A percentile compares a stretch with the other conserved stretches of the same genome.
These are phyloP conservation scores for Marasmius tenuissimus DNA, from an alignment of 1,284 basidiomycete genomes.

Conservation along the genomic window DNA sequence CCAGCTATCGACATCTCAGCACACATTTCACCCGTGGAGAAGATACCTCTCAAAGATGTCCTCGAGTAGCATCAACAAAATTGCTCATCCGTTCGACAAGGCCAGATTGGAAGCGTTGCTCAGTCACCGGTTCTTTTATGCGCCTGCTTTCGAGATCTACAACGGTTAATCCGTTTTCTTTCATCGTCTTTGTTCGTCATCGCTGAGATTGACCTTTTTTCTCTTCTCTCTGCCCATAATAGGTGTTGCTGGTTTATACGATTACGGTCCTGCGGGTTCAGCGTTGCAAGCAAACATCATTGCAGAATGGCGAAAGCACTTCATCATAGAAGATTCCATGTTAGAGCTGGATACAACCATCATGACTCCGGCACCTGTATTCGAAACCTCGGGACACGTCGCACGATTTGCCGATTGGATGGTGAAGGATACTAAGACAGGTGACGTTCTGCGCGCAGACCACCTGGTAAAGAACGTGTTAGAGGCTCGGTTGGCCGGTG, in stretches of 20 bases:
- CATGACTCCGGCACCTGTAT: slow-evolving; percentile 94
- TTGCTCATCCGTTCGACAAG: slow-evolving; percentile 90
- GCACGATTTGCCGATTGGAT: slow-evolving; percentile 99
- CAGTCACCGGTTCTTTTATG: slow-evolving; percentile 95
- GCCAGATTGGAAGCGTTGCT: slow-evolving; percentile 83
- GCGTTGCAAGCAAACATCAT: slow-evolving; percentile 97
- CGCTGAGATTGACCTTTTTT: slow-evolving; percentile 1
- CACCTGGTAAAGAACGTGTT: slow-evolving; percentile 95
- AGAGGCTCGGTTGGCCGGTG: slow-evolving; percentile 86
- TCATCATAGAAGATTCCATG: slow-evolving; percentile 99
- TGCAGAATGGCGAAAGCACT: slow-evolving; percentile 96
- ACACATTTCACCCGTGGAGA: not conserved
- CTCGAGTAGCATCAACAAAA: slow-evolving; percentile 65
- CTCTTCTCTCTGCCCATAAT: slow-evolving; percentile 3
- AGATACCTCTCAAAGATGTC: slow-evolving; percentile 10
- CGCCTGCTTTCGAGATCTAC: slow-evolving; percentile 98
- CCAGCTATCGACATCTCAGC: not conserved
- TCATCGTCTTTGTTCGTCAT: not conserved
- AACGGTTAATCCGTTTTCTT: slow-evolving; percentile 59
- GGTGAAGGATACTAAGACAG: slow-evolving; percentile 94
- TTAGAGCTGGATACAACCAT: slow-evolving; percentile 98
- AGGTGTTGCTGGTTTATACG: slow-evolving; percentile 96
- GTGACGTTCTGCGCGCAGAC: slow-evolving; percentile 96
- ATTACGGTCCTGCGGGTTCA: slow-evolving; percentile 95
- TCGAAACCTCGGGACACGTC: slow-evolving; percentile 98